A percentile compares a stretch with the other conserved stretches of the same genome.
These are phyloP conservation scores for Echria macrotheca DNA, from an alignment of 495 filamentous ascomycete species.

Conservation along the genomic window DNA sequence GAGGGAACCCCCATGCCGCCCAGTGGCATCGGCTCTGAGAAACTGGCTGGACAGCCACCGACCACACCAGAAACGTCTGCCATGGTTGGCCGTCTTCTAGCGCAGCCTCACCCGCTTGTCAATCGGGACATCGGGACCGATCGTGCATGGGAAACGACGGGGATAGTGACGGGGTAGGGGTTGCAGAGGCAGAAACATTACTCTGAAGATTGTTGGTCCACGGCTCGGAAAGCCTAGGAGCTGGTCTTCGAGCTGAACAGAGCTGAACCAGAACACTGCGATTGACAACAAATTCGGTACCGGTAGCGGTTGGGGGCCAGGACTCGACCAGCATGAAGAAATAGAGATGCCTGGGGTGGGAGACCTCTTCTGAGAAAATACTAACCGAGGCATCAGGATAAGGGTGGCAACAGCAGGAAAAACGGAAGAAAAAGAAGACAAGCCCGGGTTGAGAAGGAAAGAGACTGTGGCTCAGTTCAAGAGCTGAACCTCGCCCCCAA, in stretches of 20 bases:
- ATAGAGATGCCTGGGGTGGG: slow-evolving; percentile 1
- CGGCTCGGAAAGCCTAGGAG: too few relatives aligned
- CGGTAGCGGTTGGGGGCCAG: slow-evolving; percentile 4
- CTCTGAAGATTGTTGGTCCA: too few relatives aligned
- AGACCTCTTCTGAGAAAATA: background rate
- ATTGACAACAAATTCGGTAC: too few relatives aligned
- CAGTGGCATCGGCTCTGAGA: too few relatives aligned
- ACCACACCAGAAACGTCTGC: too few relatives aligned
- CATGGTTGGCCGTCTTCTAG: too few relatives aligned
- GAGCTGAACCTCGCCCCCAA: background rate
- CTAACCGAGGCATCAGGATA: background rate
- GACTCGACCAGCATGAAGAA: background rate
- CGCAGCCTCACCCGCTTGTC: background rate
- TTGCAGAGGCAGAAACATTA: background rate
- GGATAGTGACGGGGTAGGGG: too few relatives aligned
- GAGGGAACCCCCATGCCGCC: background rate
- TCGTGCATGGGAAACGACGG: background rate
- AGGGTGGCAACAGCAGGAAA: background rate
- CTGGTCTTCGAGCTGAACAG: too few relatives aligned
- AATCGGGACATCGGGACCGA: background rate
- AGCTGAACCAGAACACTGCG: too few relatives aligned
- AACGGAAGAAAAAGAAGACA: background rate
- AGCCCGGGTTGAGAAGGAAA: background rate
- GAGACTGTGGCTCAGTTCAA: slow-evolving; percentile 3
- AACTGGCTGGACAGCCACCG: too few relatives aligned